These are phyloP conservation scores for Inosperma sp. DNA, from an alignment of 768 basidiomycete species.

Conservation along the genomic window DNA sequence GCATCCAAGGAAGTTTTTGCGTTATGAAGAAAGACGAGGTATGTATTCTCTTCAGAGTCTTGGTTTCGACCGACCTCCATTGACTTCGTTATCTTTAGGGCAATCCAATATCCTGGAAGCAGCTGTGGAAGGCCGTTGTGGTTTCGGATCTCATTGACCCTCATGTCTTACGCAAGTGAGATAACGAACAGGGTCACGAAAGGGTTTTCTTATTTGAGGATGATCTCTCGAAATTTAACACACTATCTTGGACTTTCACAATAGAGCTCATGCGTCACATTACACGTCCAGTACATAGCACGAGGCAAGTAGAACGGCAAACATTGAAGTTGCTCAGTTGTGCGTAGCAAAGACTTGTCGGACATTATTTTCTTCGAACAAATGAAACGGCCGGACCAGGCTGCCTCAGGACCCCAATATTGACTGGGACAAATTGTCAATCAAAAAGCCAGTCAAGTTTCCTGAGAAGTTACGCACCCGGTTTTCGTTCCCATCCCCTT, in stretches of 20 bases:
- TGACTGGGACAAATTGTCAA: constrained; percentile 33
- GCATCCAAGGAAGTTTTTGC: constrained; percentile 56
- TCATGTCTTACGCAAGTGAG: constrained; percentile 45
- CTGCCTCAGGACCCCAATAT: constrained; percentile 51
- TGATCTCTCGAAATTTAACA: no score
- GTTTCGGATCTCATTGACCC: constrained; percentile 48
- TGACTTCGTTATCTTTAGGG: constrained; percentile 41
- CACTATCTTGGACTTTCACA: no score
- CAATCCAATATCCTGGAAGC: constrained; percentile 73
- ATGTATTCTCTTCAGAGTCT: constrained; percentile 24
- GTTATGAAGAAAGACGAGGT: constrained; percentile 69
- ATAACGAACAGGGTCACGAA: no score
- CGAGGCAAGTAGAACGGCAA: no score
- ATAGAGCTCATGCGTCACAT: no score
- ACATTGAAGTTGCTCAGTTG: no score
- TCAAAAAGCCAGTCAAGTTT: background rate
- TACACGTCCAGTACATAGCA: no score
- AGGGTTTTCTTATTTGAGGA: no score
- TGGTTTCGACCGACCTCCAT: background rate
- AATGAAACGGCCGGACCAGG: constrained; percentile 53
- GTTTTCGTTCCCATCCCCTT: constrained; percentile 54
- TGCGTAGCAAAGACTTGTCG: no score
- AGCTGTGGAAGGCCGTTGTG: constrained; percentile 66
- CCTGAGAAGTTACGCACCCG: constrained; percentile 39
- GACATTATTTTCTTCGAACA: constrained; percentile 32